These are phyloP conservation scores for Pascua guehoae DNA, from an alignment of 1,284 basidiomycete genomes.

Conservation along the genomic window DNA sequence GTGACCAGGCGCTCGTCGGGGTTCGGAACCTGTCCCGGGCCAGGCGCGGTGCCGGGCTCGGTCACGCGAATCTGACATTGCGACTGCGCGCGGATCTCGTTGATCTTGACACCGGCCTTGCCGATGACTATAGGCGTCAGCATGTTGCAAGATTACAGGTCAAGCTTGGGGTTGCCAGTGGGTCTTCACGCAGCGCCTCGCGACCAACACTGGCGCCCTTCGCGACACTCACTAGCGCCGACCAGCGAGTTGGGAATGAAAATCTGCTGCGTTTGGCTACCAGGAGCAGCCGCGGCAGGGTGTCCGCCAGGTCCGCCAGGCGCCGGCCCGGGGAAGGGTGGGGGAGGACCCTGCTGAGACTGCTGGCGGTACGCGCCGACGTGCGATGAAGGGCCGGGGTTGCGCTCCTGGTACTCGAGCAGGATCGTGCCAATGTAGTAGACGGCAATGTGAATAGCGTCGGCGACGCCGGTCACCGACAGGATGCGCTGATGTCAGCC, in stretches of 20 bases:
- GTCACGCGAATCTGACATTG: slow-evolving; percentile 96
- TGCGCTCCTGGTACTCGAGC: slow-evolving; percentile 86
- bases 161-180: too few relatives aligned
- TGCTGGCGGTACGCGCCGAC: slow-evolving; percentile 45
- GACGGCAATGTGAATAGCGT: slow-evolving; percentile 98
- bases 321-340: slow-evolving; percentile 12
- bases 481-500: slow-evolving; percentile 64
- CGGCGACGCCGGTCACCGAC: slow-evolving; percentile 97
- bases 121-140: slow-evolving; percentile 66
- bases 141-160: background rate
- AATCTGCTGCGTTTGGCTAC: slow-evolving; percentile 87
- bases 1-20: slow-evolving; percentile 84
- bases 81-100: slow-evolving; percentile 92
- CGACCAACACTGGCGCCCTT: too few relatives aligned
- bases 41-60: slow-evolving; percentile 73
- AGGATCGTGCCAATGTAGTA: slow-evolving; percentile 98
- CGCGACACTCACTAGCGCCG: slow-evolving; percentile 63
- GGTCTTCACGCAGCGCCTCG: too few relatives aligned
- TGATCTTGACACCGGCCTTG: slow-evolving; percentile 97
- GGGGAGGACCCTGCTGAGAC: slow-evolving; percentile 20
- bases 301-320: slow-evolving; percentile 15
- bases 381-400: slow-evolving; percentile 29
- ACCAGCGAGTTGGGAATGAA: slow-evolving; percentile 98
- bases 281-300: slow-evolving; percentile 31
- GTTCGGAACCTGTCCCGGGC: slow-evolving; percentile 51